A percentile compares a stretch with the other conserved stretches of the same genome.
Conservation (phyloP, 805 yeast genomes). For the Pachysolen tannophilus region DNA sequence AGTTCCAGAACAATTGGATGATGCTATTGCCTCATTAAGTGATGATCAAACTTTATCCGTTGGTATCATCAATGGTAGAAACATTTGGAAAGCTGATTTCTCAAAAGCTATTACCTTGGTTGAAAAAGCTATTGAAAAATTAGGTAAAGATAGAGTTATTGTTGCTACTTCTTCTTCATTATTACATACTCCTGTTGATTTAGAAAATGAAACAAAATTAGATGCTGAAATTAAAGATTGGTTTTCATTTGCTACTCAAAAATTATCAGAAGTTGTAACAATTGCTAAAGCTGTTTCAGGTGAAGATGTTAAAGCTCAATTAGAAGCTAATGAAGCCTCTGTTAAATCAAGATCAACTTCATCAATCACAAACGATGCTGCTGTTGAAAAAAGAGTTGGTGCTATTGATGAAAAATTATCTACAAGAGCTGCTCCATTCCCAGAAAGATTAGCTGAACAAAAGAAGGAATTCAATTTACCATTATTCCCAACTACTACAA, state of each 20-base stretch:
- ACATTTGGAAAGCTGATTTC: conserved; percentile 98
- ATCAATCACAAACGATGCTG: conserved; percentile 82
- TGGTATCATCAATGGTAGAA: conserved; percentile 98
- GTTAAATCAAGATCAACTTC: conserved; percentile 82
- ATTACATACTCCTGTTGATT: conserved; percentile 97
- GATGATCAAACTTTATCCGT: conserved; percentile 79
- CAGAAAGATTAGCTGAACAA: conserved; percentile 82
- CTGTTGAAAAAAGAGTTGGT: conserved; percentile 82
- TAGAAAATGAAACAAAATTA: conserved; percentile 85
- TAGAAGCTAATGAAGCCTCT: conserved; percentile 82
- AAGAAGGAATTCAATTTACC: conserved; percentile 86
- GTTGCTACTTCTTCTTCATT: conserved; percentile 95
- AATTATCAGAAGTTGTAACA: conserved; percentile 83
- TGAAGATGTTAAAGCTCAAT: conserved; percentile 66
- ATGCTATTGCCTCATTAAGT: conserved; percentile 58
- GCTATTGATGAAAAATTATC: conserved; percentile 66
- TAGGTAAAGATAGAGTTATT: conserved; percentile 80
- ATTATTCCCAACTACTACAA: conserved; percentile 99
- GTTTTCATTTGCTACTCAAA: conserved; percentile 98
- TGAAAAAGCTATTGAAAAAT: conserved; percentile 71
- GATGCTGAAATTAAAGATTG: conserved; percentile 89
- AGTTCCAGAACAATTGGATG: conserved; percentile 92
- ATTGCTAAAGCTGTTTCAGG: conserved; percentile 84
- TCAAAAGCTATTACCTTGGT: conserved; percentile 78
- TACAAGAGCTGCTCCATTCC: conserved; percentile 82